Evolutionary conservation across 208 protist genomes (phyloP).

Genomic region (Trypanosoma avium): DNA sequence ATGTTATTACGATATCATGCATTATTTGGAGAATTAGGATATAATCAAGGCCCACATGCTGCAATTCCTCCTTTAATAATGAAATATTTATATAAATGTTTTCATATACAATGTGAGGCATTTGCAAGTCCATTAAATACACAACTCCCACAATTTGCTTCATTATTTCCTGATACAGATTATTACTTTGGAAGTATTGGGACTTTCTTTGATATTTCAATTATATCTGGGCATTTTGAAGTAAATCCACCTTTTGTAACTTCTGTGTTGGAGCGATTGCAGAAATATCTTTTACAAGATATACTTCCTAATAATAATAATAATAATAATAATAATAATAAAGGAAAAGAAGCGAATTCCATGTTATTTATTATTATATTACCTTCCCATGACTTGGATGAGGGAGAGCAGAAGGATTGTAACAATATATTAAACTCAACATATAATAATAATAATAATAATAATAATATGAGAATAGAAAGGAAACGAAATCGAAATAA

Average conservation of each 20-base stretch:
- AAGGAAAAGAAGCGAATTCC: conserved; percentile 1
- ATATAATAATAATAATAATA: neutral
- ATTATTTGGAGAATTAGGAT: conserved; percentile 51
- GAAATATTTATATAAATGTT: conserved; percentile 32
- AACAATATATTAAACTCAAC: too few species aligned
- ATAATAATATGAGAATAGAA: too few species aligned
- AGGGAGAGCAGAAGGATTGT: conserved; percentile 19
- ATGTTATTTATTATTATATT: conserved; percentile 66
- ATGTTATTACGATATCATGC: conserved; percentile 60
- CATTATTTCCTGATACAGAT: conserved; percentile 87
- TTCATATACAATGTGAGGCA: conserved; percentile 69
- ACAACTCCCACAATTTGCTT: conserved; percentile 70
- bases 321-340: too few species aligned
- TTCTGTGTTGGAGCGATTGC: conserved; percentile 58
- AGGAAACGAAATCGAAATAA: too few species aligned
- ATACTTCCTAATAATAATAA: conserved; percentile 24
- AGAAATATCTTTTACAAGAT: conserved; percentile 31
- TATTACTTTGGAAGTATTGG: conserved; percentile 71
- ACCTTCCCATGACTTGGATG: conserved; percentile 67
- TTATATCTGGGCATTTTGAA: conserved; percentile 62
- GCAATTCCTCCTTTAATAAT: conserved; percentile 62
- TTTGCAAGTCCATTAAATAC: conserved; percentile 89
- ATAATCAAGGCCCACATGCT: conserved; percentile 74
- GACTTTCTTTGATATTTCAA: conserved; percentile 83
- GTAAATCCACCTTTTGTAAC: conserved; percentile 86